Evolutionary conservation across 169 alveolate species (phyloP), one percentile per base, ranked within the genome.

Genomic region (Plasmodium ovale): DNA sequence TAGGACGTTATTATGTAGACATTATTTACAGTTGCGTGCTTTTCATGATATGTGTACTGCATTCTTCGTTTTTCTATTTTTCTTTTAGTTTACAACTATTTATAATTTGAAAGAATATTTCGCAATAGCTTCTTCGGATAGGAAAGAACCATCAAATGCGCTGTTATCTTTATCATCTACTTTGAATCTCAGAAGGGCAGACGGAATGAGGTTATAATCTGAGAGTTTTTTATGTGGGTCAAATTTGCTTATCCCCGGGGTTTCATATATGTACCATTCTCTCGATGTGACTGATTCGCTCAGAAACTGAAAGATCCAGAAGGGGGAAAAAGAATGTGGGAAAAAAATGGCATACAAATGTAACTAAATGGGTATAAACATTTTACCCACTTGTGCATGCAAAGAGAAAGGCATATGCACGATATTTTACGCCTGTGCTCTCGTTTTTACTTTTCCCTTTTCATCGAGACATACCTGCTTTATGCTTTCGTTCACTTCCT

Each of bases 191-290:
- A 77, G 16, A 47, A 77, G 65, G 31, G 88, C 79, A 19, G 12
- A 29, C 23, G 88, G 88, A 5, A 77, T 39, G n/a, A 77, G 59
- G 54, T 49, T 77, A 53, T 67, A 77, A 60, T 60, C 73, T 27
- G 53, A 77, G 7, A 77, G 74, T 29, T 58, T 77, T 77, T 77
- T 77, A 12, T 77, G 54, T 23, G 74, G 73, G 39, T 77, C 88
- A 62, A 77, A 77, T 77, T 77, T 77, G 10, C 77, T 25, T 60
- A 77, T 77, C 25, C 88, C 88, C 16, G 88, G 88, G 16, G 88
- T 77, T 77, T 77, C 88, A 77, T 77, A 77, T 35, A 77, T 60
- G 56, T 27, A 77, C 88, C 88, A 77, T 7, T 54, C 60, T 56
- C 64, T 49, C 14, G 77, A 33, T 25, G 58, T 47, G 23, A 77